Percentiles rank a stretch among this genome's conserved stretches.
These are phyloP conservation scores for Tuber melanosporum DNA, from an alignment of 495 filamentous ascomycete species.

Conservation along the genomic window DNA sequence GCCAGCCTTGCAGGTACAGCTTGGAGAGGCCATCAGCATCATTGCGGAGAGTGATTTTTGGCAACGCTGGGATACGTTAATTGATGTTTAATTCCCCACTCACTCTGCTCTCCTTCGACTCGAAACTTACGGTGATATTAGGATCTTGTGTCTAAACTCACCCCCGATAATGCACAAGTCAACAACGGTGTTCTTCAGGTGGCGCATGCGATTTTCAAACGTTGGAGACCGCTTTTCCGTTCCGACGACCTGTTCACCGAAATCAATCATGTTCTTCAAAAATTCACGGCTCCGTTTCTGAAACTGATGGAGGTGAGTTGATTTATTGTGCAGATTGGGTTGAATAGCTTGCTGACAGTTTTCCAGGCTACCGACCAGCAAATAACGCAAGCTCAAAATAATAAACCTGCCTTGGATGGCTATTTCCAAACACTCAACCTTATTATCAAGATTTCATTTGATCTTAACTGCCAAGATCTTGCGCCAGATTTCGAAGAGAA, in stretches of 20 bases:
- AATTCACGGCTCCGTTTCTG: constrained; percentile 76
- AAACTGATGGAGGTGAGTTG: constrained; percentile 61
- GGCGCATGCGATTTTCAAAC: constrained; percentile 93
- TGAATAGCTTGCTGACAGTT: constrained; percentile 7
- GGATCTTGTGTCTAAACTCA: constrained; percentile 84
- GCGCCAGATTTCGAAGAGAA: constrained; percentile 80
- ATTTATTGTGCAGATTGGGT: not conserved
- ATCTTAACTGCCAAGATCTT: constrained; percentile 92
- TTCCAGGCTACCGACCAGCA: constrained; percentile 57
- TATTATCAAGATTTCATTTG: constrained; percentile 84
- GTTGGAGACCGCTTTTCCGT: constrained; percentile 88
- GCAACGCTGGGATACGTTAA: constrained; percentile 86
- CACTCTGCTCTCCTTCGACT: not conserved
- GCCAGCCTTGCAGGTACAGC: constrained; percentile 75
- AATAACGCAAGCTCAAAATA: constrained; percentile 66
- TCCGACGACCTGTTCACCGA: constrained; percentile 87
- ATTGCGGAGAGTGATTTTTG: constrained; percentile 99
- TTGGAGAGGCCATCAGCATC: constrained; percentile 91
- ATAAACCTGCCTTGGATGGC: constrained; percentile 64
- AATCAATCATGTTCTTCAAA: constrained; percentile 84
- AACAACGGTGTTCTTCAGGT: constrained; percentile 95
- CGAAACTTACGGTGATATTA: constrained; percentile 35
- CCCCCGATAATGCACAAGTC: constrained; percentile 63
- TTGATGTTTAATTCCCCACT: constrained; percentile 52
- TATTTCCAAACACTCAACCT: constrained; percentile 77